Conservation (phyloP, 2,329 filamentous ascomycete genomes). For the Diaporthe destruens region DNA sequence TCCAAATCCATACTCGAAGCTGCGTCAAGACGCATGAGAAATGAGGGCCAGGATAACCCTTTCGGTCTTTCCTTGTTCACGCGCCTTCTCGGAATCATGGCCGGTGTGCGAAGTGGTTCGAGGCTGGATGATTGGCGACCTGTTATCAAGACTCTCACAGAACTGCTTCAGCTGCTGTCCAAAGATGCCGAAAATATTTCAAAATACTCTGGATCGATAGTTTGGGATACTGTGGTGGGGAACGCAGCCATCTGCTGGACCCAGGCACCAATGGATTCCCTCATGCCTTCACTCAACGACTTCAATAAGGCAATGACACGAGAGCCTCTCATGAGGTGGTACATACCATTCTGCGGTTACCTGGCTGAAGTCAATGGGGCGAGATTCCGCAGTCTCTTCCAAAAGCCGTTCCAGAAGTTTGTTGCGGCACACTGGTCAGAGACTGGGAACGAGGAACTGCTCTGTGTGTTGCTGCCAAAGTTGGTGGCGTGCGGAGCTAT, state of each 20-base stretch:
- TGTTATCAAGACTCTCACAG: conserved; percentile 69
- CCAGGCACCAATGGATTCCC: conserved; percentile 81
- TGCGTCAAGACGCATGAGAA: conserved; percentile 53
- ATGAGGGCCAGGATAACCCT: conserved; percentile 49
- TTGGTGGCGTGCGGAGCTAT: conserved; percentile 71
- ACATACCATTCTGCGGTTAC: conserved; percentile 87
- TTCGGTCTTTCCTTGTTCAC: conserved; percentile 63
- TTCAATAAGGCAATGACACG: conserved; percentile 75
- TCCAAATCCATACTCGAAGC: conserved; percentile 71
- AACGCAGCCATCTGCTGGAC: conserved; percentile 77
- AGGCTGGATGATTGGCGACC: conserved; percentile 79
- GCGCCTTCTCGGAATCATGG: conserved; percentile 74
- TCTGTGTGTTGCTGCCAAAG: conserved; percentile 76
- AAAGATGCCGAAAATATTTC: conserved; percentile 53
- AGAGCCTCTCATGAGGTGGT: conserved; percentile 76
- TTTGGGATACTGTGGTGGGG: conserved; percentile 72
- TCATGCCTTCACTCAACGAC: conserved; percentile 77
- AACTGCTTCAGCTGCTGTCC: conserved; percentile 63
- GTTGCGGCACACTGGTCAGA: conserved; percentile 80
- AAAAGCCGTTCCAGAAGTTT: conserved; percentile 88
- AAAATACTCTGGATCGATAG: conserved; percentile 53
- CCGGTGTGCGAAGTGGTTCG: conserved; percentile 85
- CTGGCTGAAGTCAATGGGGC: conserved; percentile 80
- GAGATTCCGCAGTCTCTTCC: conserved; percentile 82
- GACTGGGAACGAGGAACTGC: conserved; percentile 72